phyloP scores from a whole-genome alignment of 371 early-diverging fungal genomes.

The Apophysomyces elegans region DNA sequence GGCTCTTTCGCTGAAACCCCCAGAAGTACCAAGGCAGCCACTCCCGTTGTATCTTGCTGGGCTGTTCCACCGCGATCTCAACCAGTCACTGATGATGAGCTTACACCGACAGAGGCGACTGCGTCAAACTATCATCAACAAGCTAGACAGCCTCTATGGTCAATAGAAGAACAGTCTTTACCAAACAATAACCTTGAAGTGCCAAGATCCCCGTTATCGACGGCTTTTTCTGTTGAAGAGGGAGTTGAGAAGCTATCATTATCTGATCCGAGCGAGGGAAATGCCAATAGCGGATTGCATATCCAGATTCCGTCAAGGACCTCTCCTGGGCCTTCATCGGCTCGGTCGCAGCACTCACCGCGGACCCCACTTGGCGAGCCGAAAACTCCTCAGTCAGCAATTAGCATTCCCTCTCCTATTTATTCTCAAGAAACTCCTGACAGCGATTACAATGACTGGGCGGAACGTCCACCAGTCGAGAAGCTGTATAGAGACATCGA shows the following conservation, averaged over 20 bases:
- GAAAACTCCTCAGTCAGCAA: slow-evolving; percentile 19
- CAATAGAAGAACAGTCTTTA: slow-evolving; percentile 18
- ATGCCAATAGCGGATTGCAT: slow-evolving; percentile 14
- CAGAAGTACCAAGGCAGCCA: not conserved
- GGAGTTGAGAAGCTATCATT: slow-evolving; percentile 11
- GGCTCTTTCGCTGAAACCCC: not conserved
- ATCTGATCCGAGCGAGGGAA: slow-evolving; percentile 8
- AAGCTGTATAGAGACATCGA: slow-evolving; percentile 76
- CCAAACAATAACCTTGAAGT: slow-evolving; percentile 3
- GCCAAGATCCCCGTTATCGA: not conserved
- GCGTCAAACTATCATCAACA: not conserved
- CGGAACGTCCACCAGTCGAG: slow-evolving; percentile 75
- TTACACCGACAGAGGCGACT: slow-evolving; percentile 9
- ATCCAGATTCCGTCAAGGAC: slow-evolving; percentile 24
- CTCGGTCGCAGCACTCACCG: slow-evolving; percentile 17
- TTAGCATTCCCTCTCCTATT: slow-evolving; percentile 14
- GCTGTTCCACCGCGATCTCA: slow-evolving; percentile 9
- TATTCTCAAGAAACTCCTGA: slow-evolving; percentile 22
- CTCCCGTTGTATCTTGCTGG: slow-evolving; percentile 6
- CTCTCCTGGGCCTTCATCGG: slow-evolving; percentile 10
- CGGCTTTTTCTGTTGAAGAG: slow-evolving; percentile 6
- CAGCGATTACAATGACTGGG: slow-evolving; percentile 58
- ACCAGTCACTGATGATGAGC: not conserved
- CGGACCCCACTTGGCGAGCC: slow-evolving; percentile 14
- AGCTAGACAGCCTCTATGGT: slow-evolving; percentile 9